Evolutionary conservation across 2,329 filamentous ascomycete genomes (phyloP).

Genomic region (Amylocarpus encephaloides): DNA sequence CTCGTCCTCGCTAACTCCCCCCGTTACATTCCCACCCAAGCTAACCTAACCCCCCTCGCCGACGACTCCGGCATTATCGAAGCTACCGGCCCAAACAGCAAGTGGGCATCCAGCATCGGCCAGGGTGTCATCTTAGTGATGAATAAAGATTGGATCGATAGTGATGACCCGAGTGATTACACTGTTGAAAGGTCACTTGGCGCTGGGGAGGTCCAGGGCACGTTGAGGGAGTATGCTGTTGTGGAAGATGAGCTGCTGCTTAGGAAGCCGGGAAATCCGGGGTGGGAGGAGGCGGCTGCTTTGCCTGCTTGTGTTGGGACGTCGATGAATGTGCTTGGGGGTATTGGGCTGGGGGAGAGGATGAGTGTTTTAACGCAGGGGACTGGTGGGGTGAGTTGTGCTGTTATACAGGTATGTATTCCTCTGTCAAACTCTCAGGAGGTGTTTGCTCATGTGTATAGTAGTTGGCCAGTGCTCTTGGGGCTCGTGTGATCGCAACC

Average conservation of each 20-base stretch:
- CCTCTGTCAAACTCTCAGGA: too few relatives aligned
- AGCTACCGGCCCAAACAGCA: conserved; percentile 35
- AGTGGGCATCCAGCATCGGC: conserved; percentile 47
- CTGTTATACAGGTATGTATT: conserved; percentile 25
- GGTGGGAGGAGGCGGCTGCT: conserved; percentile 38
- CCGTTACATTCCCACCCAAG: conserved; percentile 2
- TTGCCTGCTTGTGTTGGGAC: conserved; percentile 44
- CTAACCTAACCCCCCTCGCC: conserved; percentile 49
- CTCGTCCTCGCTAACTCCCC: conserved; percentile 12
- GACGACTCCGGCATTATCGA: conserved; percentile 62
- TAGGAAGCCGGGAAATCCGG: conserved; percentile 39
- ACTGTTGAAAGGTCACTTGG: conserved; percentile 47
- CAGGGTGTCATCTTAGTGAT: conserved; percentile 62
- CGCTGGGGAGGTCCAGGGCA: conserved; percentile 43
- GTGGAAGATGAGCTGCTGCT: conserved; percentile 50
- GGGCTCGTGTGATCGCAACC: conserved; percentile 51
- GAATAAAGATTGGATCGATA: conserved; percentile 39
- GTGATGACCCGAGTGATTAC: conserved; percentile 3
- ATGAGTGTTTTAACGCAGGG: conserved; percentile 36
- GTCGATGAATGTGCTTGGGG: conserved; percentile 47
- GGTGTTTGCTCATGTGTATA: too few relatives aligned
- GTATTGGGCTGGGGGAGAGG: conserved; percentile 29
- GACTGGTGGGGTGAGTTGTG: conserved; percentile 37
- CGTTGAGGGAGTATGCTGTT: conserved; percentile 52
- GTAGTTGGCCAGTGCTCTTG: conserved; percentile 41